Evolutionary conservation across 2,329 filamentous ascomycete genomes (phyloP).

Genomic region (Purpureocillium lavendulum): DNA sequence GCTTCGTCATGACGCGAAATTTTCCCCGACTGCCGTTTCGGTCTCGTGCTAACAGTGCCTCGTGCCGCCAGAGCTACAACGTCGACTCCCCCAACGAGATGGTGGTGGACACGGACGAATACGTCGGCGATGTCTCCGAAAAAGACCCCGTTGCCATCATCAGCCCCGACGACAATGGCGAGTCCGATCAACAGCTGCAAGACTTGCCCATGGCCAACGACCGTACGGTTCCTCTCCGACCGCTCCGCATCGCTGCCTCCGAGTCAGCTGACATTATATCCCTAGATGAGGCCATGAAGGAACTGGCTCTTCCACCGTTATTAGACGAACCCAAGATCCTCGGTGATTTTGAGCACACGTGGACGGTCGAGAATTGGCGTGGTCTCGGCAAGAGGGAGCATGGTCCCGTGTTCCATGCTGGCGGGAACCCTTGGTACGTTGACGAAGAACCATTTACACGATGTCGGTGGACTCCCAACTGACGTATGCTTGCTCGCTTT

Average conservation of each 20-base stretch:
- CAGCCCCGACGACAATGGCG: constrained; percentile 40
- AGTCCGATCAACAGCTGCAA: constrained; percentile 35
- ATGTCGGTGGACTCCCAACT: too few relatives aligned
- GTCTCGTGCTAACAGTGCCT: constrained; percentile 15
- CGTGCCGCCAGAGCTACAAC: constrained; percentile 37
- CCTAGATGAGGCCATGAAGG: constrained; percentile 76
- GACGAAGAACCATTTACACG: background rate
- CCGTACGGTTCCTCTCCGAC: constrained; percentile 29
- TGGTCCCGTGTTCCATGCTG: constrained; percentile 80
- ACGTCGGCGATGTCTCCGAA: constrained; percentile 38
- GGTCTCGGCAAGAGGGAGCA: constrained; percentile 70
- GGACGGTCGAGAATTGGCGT: constrained; percentile 82
- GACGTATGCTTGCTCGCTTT: background rate
- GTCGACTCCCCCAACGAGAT: constrained; percentile 49
- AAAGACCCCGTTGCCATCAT: constrained; percentile 46
- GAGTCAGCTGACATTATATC: too few relatives aligned
- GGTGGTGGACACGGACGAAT: constrained; percentile 47
- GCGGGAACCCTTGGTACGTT: constrained; percentile 74
- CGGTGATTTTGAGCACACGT: constrained; percentile 69
- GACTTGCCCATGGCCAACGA: constrained; percentile 43
- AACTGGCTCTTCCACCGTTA: constrained; percentile 64
- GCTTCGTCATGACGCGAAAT: constrained; percentile 12
- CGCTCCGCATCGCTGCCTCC: constrained; percentile 7
- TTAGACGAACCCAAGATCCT: constrained; percentile 70
- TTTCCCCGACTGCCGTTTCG: constrained; percentile 11